Conservation (phyloP, 495 filamentous ascomycete species). For the Echria macrotheca region DNA sequence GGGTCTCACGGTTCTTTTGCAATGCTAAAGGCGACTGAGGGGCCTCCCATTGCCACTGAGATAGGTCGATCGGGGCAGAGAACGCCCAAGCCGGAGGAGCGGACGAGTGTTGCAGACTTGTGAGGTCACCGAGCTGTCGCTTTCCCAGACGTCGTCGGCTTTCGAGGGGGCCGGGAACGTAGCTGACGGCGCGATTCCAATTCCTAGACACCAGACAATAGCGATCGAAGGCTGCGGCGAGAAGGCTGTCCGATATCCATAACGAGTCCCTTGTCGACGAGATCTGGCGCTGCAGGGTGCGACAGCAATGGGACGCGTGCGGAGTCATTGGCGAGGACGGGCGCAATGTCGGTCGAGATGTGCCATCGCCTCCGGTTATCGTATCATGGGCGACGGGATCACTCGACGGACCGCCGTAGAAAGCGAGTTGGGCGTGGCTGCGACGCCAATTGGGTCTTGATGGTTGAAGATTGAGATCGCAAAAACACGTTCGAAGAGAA, state of each 20-base stretch:
- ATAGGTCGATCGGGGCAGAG: conserved; percentile 32
- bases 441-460: no score
- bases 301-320: conserved; percentile 34
- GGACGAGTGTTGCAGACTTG: conserved; percentile 28
- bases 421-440: no score
- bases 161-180: conserved; percentile 47
- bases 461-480: no score
- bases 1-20: neutral
- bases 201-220: conserved; percentile 30
- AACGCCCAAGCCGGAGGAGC: conserved; percentile 37
- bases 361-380: conserved; percentile 8
- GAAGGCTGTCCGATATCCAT: conserved; percentile 41
- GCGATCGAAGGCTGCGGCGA: conserved; percentile 34
- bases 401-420: no score
- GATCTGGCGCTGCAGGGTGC: conserved; percentile 35
- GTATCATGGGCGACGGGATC: neutral
- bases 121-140: conserved; percentile 43
- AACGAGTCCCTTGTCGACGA: conserved; percentile 28
- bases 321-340: conserved; percentile 28
- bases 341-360: neutral
- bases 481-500: no score
- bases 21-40: conserved; percentile 23
- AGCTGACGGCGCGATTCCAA: conserved; percentile 23
- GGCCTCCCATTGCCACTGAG: conserved; percentile 46
- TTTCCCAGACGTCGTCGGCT: conserved; percentile 47